phyloP scores from a whole-genome alignment of 106 monocot species.

The Agapanthus africanus region DNA sequence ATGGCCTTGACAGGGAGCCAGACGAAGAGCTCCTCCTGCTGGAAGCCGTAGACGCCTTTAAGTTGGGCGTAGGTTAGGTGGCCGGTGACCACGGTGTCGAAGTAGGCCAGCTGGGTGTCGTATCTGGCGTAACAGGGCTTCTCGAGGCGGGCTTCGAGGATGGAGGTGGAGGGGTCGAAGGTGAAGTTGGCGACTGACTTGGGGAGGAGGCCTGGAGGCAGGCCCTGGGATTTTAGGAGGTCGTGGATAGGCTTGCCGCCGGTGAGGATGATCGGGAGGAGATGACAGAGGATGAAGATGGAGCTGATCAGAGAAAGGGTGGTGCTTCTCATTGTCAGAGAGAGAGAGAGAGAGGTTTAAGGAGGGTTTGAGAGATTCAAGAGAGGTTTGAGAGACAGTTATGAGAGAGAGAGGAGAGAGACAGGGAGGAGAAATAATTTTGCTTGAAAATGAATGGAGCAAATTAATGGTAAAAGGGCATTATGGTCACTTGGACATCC shows the following conservation, averaged over 20 bases:
- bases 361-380: background rate
- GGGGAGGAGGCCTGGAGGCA: constrained; percentile 27
- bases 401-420: background rate
- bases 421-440: too few species aligned
- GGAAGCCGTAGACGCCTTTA: constrained; percentile 14
- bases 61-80: constrained; percentile 25
- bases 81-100: constrained; percentile 16
- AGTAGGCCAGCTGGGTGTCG: constrained; percentile 20
- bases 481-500: too few species aligned
- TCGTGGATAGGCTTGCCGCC: constrained; percentile 20
- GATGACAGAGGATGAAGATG: background rate
- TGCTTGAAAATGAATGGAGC: too few species aligned
- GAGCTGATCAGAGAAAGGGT: background rate
- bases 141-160: constrained; percentile 20
- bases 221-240: constrained; percentile 25
- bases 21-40: constrained; percentile 27
- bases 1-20: constrained; percentile 24
- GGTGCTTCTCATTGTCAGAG: too few species aligned
- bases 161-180: constrained; percentile 11
- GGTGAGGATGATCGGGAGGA: constrained; percentile 7
- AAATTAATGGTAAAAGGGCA: too few species aligned
- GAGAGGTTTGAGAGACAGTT: too few species aligned
- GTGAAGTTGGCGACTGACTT: constrained; percentile 20
- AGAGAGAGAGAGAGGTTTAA: background rate
- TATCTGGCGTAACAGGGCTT: constrained; percentile 27